Percentiles rank a stretch among this genome's conserved stretches.
These are phyloP conservation scores for Blastocrithidia nonstop DNA, from an alignment of 208 protist genomes.

Conservation along the genomic window DNA sequence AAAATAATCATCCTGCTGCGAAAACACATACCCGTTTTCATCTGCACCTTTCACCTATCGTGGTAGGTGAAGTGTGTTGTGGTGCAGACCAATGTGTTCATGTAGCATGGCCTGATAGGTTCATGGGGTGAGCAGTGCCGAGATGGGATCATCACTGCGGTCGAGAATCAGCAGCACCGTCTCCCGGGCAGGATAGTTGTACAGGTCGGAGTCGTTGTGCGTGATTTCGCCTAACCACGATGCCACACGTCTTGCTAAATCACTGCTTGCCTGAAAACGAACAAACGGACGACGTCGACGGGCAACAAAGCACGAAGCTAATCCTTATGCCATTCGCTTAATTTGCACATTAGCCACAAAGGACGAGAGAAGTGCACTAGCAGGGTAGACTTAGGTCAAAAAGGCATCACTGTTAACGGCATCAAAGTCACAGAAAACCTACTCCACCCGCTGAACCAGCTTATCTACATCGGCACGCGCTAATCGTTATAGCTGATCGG, in stretches of 20 bases:
- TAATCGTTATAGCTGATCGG: constrained; percentile 75
- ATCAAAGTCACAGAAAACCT: constrained; percentile 93
- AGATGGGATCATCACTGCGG: constrained; percentile 88
- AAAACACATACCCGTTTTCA: constrained; percentile 72
- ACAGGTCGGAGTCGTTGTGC: constrained; percentile 66
- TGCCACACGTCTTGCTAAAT: constrained; percentile 50
- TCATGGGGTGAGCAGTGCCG: constrained; percentile 95
- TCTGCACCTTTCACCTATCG: constrained; percentile 15
- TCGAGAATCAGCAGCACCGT: constrained; percentile 65
- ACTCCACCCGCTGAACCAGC: constrained; percentile 85
- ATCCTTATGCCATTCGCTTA: constrained; percentile 37
- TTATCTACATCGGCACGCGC: constrained; percentile 86
- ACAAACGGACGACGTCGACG: constrained; percentile 46
- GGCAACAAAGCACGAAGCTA: constrained; percentile 66
- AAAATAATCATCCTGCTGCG: constrained; percentile 88
- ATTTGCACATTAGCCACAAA: constrained; percentile 13
- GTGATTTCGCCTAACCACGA: constrained; percentile 52
- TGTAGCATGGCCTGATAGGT: constrained; percentile 99
- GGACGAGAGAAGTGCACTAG: constrained; percentile 21
- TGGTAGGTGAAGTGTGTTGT: constrained; percentile 81
- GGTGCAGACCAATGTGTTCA: constrained; percentile 89
- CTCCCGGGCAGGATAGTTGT: constrained; percentile 67
- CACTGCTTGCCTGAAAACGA: constrained; percentile 49
- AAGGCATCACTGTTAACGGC: constrained; percentile 82
- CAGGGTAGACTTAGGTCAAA: constrained; percentile 26